These are phyloP conservation scores for Trichoderma sp. DNA, from an alignment of 2,329 filamentous ascomycete species.

Conservation along the genomic window DNA sequence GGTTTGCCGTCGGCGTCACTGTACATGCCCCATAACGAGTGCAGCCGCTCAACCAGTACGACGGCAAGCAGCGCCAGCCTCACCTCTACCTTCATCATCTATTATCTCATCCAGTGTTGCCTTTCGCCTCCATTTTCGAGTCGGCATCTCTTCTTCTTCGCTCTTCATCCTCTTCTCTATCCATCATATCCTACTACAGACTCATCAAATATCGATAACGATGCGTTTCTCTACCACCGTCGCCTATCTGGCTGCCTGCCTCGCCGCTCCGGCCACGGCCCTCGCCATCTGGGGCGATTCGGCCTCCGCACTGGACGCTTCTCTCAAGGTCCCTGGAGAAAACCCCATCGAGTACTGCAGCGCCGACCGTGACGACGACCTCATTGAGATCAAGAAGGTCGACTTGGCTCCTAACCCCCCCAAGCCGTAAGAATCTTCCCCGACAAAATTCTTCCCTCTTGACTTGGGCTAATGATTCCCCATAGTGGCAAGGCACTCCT, in stretches of 20 bases:
- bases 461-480: constrained; percentile 26
- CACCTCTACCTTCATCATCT: background rate
- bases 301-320: constrained; percentile 40
- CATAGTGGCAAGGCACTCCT: constrained; percentile 71
- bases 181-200: background rate
- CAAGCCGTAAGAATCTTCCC: constrained; percentile 57
- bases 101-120: background rate
- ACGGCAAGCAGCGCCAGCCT: constrained; percentile 13
- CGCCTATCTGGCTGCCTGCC: constrained; percentile 46
- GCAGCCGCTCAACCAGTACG: background rate
- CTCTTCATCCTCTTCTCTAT: background rate
- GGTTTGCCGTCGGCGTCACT: constrained; percentile 14
- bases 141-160: background rate
- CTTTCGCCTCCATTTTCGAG: background rate
- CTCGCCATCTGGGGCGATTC: constrained; percentile 41
- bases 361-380: constrained; percentile 63
- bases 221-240: constrained; percentile 43
- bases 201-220: constrained; percentile 7
- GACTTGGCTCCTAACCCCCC: constrained; percentile 86
- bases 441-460: background rate
- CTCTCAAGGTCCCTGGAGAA: constrained; percentile 72
- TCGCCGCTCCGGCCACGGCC: constrained; percentile 44
- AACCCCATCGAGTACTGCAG: constrained; percentile 81
- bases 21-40: background rate
- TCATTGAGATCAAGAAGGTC: constrained; percentile 74